Base-by-base conservation (phyloP, 768 basidiomycete genomes). In the Amanita molliuscula region DNA sequence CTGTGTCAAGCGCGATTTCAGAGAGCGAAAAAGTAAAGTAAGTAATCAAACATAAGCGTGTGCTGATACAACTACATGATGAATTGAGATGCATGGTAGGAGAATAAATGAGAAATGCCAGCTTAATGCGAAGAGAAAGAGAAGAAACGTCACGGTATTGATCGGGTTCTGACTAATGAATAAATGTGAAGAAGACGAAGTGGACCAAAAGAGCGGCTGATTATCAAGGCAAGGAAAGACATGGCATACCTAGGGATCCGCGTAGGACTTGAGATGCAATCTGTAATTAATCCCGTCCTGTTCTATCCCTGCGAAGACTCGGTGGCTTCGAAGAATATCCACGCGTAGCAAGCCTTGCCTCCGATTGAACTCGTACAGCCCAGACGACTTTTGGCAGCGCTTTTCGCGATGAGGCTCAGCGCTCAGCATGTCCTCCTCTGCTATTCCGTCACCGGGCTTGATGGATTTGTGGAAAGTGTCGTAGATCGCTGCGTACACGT, bases 401-500 rank as follows among this genome's bases (percentile, higher is more conserved):
- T 65, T 63, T 23, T 61, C 58, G 51, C 68, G 56, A 49, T 65
- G 67, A 28, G 56, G 58, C 4, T 54, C 42, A 20, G 62, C 63
- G n/a, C 63, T 38, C 7, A 53, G 33, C 26, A 50, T 55, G 18
- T 60, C 54, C 51, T 83, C 79, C 29, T 70, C 65, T 20, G 57
- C 55, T 11, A 50, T 50, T 7, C 31, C 20, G 21, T 50, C 46
- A 1, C 44, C 33, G 10, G 40, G 3, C 31, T 31, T 43, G n/a
- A 35, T 23, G 7, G 42, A 1, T 73, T 72, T 61, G 42, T 71
- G 61, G 53, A 74, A 78, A 4, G 69, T 62, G 37, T 74, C 68
- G 57, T 77, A 73, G 23, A 85, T 80, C 8, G 72, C 75, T 48
- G 72, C 61, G 58, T 82, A 80, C 29, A 85, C 71, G 46, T 84